These are phyloP conservation scores for Gossypium laxum DNA, from an alignment of 441 rosid genomes.

Conservation along the genomic window DNA sequence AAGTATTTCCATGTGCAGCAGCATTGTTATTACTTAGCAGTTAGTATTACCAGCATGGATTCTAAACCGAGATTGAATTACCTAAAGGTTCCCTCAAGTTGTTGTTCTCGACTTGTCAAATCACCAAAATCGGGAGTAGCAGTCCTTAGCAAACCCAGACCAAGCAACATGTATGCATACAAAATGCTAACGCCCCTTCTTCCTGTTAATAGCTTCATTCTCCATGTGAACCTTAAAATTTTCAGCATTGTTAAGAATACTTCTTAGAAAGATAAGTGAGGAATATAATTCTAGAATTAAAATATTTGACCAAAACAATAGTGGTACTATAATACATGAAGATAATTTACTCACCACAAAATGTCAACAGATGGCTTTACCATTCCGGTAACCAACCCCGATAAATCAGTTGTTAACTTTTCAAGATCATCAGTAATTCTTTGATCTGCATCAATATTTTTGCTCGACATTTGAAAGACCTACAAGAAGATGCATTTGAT, in stretches of 20 bases:
- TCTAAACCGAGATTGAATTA: constrained; percentile 21
- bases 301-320: constrained; percentile 4
- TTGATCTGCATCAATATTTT: constrained; percentile 90
- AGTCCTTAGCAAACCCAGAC: constrained; percentile 83
- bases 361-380: constrained; percentile 97
- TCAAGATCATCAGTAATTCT: constrained; percentile 92
- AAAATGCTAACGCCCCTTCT: constrained; percentile 89
- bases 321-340: constrained; percentile 5
- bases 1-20: background rate
- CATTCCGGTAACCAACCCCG: constrained; percentile 96
- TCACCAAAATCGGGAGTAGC: constrained; percentile 95
- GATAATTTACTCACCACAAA: constrained; percentile 56
- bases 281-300: background rate
- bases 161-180: constrained; percentile 89
- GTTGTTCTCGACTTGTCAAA: constrained; percentile 76
- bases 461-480: constrained; percentile 87
- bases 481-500: constrained; percentile 23
- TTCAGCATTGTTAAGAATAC: constrained; percentile 17
- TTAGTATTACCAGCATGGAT: constrained; percentile 6
- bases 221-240: constrained; percentile 88
- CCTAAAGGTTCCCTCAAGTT: constrained; percentile 97
- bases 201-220: constrained; percentile 97
- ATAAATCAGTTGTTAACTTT: constrained; percentile 71
- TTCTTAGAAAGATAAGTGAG: constrained; percentile 15
- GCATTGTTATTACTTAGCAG: background rate